These are phyloP conservation scores for Populus simonii DNA, from an alignment of 345 rosid genomes.

Conservation along the genomic window DNA sequence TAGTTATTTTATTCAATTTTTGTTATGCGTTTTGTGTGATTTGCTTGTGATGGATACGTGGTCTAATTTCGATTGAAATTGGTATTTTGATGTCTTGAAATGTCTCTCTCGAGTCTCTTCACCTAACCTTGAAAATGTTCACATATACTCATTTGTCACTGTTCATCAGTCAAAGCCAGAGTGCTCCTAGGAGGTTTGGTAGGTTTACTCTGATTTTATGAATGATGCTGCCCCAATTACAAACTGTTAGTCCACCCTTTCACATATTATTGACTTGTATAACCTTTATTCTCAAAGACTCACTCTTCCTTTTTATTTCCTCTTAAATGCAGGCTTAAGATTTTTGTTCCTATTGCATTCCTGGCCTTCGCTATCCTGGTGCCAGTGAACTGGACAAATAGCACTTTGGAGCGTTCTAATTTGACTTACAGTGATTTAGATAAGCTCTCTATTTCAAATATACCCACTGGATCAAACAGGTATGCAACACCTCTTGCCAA, in stretches of 20 bases:
- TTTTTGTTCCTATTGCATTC: conserved; percentile 71
- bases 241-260: background rate
- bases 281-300: background rate
- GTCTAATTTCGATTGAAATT: background rate
- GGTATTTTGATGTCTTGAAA: background rate
- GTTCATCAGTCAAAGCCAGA: background rate
- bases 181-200: background rate
- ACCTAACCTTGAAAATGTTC: background rate
- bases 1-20: background rate
- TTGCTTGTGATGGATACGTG: background rate
- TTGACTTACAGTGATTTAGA: conserved; percentile 68
- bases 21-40: background rate
- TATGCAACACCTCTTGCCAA: conserved; percentile 21
- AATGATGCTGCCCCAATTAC: background rate
- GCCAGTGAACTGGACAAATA: conserved; percentile 87
- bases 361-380: conserved; percentile 69
- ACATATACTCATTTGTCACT: background rate
- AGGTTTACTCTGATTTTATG: background rate
- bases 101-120: background rate
- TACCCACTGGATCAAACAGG: conserved; percentile 75
- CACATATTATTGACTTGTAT: background rate
- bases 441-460: conserved; percentile 84
- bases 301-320: background rate
- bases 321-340: conserved; percentile 63
- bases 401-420: conserved; percentile 51